These are phyloP conservation scores for Kwoniella mangroviensis DNA, from an alignment of 768 basidiomycete species.

Conservation along the genomic window DNA sequence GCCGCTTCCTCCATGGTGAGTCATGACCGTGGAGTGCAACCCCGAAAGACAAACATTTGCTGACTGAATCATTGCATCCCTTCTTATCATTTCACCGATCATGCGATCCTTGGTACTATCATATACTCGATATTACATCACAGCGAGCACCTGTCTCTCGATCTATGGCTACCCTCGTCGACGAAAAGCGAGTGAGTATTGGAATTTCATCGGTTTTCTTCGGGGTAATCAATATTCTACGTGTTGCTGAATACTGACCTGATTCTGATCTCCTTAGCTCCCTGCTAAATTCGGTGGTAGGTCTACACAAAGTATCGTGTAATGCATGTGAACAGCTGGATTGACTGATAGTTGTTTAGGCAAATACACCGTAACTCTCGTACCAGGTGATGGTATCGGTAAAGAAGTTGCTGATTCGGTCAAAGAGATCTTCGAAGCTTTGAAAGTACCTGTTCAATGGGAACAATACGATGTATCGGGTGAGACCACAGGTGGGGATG, in stretches of 20 bases:
- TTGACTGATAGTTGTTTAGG: conserved; percentile 25
- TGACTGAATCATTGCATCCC: background rate
- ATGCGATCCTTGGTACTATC: background rate
- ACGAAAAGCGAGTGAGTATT: conserved; percentile 43
- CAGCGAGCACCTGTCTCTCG: conserved; percentile 31
- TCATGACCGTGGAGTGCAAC: background rate
- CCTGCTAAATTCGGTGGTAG: conserved; percentile 56
- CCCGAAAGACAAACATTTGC: background rate
- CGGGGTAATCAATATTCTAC: background rate
- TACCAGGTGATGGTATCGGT: conserved; percentile 97
- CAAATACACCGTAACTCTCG: conserved; percentile 74
- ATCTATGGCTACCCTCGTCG: conserved; percentile 43
- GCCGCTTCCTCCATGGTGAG: conserved; percentile 14
- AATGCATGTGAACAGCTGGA: background rate
- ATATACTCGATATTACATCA: background rate
- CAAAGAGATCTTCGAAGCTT: conserved; percentile 96
- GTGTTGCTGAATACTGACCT: conserved; percentile 15
- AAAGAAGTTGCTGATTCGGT: conserved; percentile 96
- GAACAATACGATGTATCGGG: conserved; percentile 98
- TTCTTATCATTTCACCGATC: background rate
- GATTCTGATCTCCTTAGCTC: conserved; percentile 30
- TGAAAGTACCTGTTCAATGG: conserved; percentile 99
- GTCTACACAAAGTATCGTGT: conserved; percentile 4
- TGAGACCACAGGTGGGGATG: conserved; percentile 90
- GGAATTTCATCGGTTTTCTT: conserved; percentile 13